Evolutionary conservation across 2,329 filamentous ascomycete species (phyloP).

Genomic region (Fonsecaea pedrosoi): DNA sequence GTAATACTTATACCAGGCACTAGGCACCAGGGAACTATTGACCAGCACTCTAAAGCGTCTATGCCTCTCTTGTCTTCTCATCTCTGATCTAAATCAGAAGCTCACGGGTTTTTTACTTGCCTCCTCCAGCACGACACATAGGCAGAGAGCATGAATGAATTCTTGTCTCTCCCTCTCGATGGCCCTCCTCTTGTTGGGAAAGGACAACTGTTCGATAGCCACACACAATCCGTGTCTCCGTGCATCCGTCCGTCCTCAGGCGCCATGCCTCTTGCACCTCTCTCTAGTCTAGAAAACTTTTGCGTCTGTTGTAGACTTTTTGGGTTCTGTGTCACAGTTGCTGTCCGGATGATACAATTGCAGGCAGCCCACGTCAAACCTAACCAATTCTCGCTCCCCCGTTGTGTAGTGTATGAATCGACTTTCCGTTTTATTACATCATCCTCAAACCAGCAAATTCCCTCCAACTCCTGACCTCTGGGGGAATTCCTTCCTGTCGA

Average conservation of each 20-base stretch:
- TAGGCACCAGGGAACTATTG: too few relatives aligned
- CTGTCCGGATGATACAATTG: neutral
- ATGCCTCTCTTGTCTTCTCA: too few relatives aligned
- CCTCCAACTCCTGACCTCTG: constrained; percentile 92
- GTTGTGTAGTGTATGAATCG: neutral
- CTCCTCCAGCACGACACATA: too few relatives aligned
- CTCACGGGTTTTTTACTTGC: too few relatives aligned
- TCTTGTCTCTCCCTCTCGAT: too few relatives aligned
- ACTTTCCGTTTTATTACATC: constrained; percentile 43
- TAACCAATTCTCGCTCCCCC: neutral
- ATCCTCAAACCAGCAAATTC: constrained; percentile 82
- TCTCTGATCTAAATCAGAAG: too few relatives aligned
- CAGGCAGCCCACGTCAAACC: neutral
- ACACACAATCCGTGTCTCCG: neutral
- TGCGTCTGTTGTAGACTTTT: neutral
- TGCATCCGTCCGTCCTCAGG: neutral
- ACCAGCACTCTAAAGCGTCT: too few relatives aligned
- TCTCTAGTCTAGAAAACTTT: constrained; percentile 10
- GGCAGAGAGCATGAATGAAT: too few relatives aligned
- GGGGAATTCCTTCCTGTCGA: constrained; percentile 82
- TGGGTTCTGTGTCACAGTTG: neutral
- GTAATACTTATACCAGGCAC: too few relatives aligned
- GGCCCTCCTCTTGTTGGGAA: too few relatives aligned
- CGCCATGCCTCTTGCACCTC: neutral
- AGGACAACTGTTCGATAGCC: neutral